phyloP scores from a whole-genome alignment of 306 rosid species.

The Begonia fuchsioides region DNA sequence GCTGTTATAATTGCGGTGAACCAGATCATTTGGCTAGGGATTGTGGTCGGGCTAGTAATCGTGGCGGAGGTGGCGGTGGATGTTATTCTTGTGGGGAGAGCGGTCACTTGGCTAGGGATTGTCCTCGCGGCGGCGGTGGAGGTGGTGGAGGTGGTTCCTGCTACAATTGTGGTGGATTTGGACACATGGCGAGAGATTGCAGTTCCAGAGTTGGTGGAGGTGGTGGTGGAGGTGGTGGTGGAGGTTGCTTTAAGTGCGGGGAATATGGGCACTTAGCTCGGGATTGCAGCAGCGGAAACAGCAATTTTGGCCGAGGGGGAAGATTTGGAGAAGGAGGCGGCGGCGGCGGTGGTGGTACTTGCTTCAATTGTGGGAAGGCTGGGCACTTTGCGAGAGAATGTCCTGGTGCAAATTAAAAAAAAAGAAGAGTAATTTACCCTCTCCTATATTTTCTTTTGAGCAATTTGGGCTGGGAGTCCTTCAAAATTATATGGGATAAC shows the following conservation, averaged over 20 bases:
- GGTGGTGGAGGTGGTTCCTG: slow-evolving; percentile 26
- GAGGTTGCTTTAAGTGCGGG: slow-evolving; percentile 44
- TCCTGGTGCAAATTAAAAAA: slow-evolving; percentile 21
- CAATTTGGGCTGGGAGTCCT: slow-evolving; percentile 13
- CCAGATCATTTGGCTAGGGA: slow-evolving; percentile 64
- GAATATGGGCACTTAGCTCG: slow-evolving; percentile 24
- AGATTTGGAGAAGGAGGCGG: slow-evolving; percentile 12
- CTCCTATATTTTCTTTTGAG: slow-evolving; percentile 6
- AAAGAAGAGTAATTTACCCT: slow-evolving; percentile 41
- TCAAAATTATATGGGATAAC: slow-evolving; percentile 20
- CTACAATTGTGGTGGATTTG: slow-evolving; percentile 45
- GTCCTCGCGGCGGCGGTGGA: slow-evolving; percentile 21
- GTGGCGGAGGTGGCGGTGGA: slow-evolving; percentile 23
- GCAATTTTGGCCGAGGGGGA: slow-evolving; percentile 7
- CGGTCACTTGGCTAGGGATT: slow-evolving; percentile 74
- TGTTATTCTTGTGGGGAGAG: slow-evolving; percentile 48
- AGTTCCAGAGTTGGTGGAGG: slow-evolving; percentile 20
- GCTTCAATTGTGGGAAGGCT: slow-evolving; percentile 31
- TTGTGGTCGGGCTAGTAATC: slow-evolving; percentile 18
- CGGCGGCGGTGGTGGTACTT: slow-evolving; percentile 8
- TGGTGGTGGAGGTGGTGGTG: slow-evolving; percentile 9
- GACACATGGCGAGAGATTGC: slow-evolving; percentile 73
- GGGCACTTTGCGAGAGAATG: slow-evolving; percentile 80
- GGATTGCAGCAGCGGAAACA: slow-evolving; percentile 15
- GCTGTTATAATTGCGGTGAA: slow-evolving; percentile 59